phyloP scores from a whole-genome alignment of 2,329 filamentous ascomycete species.

The Colletotrichum magnum region DNA sequence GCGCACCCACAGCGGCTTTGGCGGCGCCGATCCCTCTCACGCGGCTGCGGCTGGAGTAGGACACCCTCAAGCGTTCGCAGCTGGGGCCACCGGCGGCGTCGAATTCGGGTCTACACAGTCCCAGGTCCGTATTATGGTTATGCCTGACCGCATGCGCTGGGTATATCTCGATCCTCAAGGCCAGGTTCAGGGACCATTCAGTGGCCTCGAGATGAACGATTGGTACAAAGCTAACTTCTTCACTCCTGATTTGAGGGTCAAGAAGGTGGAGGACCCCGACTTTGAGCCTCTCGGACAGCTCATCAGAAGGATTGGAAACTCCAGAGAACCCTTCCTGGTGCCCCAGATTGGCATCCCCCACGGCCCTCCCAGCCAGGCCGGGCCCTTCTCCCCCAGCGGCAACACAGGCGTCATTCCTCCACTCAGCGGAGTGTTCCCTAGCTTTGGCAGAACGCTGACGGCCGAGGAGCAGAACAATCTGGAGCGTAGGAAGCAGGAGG shows the following conservation, averaged over 20 bases:
- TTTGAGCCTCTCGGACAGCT: conserved; percentile 96
- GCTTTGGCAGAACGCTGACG: conserved; percentile 95
- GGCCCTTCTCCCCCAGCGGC: conserved; percentile 63
- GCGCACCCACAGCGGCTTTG: conserved; percentile 48
- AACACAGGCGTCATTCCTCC: conserved; percentile 83
- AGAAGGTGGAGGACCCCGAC: conserved; percentile 92
- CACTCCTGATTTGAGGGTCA: conserved; percentile 92
- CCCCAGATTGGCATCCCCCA: conserved; percentile 97
- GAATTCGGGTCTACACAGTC: conserved; percentile 63
- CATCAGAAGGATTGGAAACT: conserved; percentile 96
- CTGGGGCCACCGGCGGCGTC: conserved; percentile 44
- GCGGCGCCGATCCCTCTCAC: conserved; percentile 45
- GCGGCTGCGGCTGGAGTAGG: conserved; percentile 37
- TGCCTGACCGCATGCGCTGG: conserved; percentile 99
- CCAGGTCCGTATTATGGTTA: conserved; percentile 88
- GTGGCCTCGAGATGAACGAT: conserved; percentile 98
- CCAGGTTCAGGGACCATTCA: conserved; percentile 93
- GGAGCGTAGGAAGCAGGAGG: conserved; percentile 96
- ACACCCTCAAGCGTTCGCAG: conserved; percentile 43
- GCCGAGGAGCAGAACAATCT: conserved; percentile 98
- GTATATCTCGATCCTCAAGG: conserved; percentile 97
- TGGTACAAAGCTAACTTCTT: conserved; percentile 99
- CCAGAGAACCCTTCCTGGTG: conserved; percentile 95
- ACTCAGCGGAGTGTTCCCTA: conserved; percentile 93
- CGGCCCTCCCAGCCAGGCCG: conserved; percentile 70